Evolutionary conservation across 2,329 filamentous ascomycete species (phyloP).

Genomic region (Trichoderma simmonsii): DNA sequence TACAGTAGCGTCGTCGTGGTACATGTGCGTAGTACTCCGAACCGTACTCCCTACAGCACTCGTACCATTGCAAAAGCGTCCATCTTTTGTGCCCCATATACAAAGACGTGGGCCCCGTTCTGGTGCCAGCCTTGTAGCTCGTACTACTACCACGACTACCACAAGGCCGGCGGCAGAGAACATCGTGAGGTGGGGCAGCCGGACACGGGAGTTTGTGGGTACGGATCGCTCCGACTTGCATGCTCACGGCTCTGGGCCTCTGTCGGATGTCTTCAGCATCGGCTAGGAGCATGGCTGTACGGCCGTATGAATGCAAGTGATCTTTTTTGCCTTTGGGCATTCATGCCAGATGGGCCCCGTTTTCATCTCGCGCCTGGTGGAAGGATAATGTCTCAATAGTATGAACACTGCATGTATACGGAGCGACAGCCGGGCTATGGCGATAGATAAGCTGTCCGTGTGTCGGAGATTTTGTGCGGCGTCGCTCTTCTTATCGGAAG

Average conservation of each 20-base stretch:
- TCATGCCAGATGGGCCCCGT: background rate
- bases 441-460: constrained; percentile 8
- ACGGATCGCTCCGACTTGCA: constrained; percentile 21
- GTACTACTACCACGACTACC: background rate
- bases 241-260: background rate
- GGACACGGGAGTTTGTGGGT: constrained; percentile 16
- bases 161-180: background rate
- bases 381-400: background rate
- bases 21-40: background rate
- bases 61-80: background rate
- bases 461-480: constrained; percentile 15
- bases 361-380: background rate
- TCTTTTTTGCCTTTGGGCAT: background rate
- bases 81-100: background rate
- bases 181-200: constrained; percentile 20
- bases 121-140: background rate
- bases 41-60: background rate
- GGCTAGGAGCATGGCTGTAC: background rate
- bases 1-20: background rate
- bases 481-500: constrained; percentile 4
- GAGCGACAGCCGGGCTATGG: constrained; percentile 8
- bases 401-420: background rate
- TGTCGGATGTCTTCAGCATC: constrained; percentile 15
- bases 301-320: background rate
- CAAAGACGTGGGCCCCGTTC: background rate